These are phyloP conservation scores for Dendrobium officinale DNA, from an alignment of 106 monocot genomes.

Conservation along the genomic window DNA sequence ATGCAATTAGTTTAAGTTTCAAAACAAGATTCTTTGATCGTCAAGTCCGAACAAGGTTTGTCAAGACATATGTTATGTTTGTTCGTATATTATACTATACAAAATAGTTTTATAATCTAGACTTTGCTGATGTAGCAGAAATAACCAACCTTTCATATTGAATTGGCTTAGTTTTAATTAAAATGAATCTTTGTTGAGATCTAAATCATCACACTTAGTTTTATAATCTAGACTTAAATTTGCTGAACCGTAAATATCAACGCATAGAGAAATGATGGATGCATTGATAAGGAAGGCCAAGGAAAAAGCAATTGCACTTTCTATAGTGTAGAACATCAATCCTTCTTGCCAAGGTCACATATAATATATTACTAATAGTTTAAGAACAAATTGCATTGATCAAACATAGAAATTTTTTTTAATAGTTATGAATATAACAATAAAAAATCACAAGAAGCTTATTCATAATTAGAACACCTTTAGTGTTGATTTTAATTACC, in stretches of 20 bases:
- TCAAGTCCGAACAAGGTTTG: too few relatives aligned
- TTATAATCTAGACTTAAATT: slow-evolving; percentile 55
- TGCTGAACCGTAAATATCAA: slow-evolving; percentile 64
- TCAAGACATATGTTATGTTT: too few relatives aligned
- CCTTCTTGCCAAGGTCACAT: slow-evolving; percentile 61
- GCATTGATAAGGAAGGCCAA: slow-evolving; percentile 88
- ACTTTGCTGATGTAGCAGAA: neutral
- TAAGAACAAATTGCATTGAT: neutral
- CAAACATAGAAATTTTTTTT: neutral
- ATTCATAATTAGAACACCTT: neutral
- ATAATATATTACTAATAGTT: neutral
- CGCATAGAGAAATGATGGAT: slow-evolving; percentile 82
- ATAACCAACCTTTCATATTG: neutral
- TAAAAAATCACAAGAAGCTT: neutral
- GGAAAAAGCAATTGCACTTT: slow-evolving; percentile 88
- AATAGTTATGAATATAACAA: neutral
- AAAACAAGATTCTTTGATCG: too few relatives aligned
- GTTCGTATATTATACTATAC: too few relatives aligned
- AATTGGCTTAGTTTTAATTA: slow-evolving; percentile 49
- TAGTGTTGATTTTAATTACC: neutral
- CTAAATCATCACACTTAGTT: slow-evolving; percentile 57
- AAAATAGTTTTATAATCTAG: slow-evolving; percentile 25
- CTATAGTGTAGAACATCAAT: slow-evolving; percentile 72
- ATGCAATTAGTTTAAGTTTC: too few relatives aligned
- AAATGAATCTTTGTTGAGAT: slow-evolving; percentile 93